Evolutionary conservation across 2,329 filamentous ascomycete genomes (phyloP), one percentile per base, ranked within the genome.

Genomic region (Fusarium veterinarium): DNA sequence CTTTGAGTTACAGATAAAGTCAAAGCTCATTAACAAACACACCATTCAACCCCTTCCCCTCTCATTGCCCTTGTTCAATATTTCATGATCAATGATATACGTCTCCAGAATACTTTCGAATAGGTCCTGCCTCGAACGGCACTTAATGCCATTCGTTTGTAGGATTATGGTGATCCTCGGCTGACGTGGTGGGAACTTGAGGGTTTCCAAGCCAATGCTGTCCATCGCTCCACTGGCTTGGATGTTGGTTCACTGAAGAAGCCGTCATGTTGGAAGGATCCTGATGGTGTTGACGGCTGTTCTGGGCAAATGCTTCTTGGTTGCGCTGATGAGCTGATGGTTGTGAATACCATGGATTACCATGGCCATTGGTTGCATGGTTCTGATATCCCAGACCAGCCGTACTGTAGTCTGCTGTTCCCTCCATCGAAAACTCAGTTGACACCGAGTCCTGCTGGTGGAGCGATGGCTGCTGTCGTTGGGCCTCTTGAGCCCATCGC

Each of bases 401-500:
- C 23, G 63, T 30, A 44, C 52, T 64, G 13, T 48, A 37, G 20
- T 64, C 49, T 23, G 42, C 40, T 28, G 62, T 42, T 30, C 38
- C 42, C 14, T 45, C 55, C 55, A 57, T 51, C 20, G 55, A 57
- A 41, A 37, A 52, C 7, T 60, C 63, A 33, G 67, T 33, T 19
- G 67, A 57, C 12, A 44, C 40, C 3, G 63, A 58, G 20, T 68
- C 64, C 17, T 61, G 52, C 20, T 53, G 49, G 8, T 48, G 23
- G 25, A 52, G 37, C 16, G 57, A 56, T 31, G 38, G 31, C 37
- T 62, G 48, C n/a, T 67, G 67, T 20, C 57, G 48, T 31, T 68
- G 42, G 12, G 57, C 62, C 44, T 65, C 58, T 44, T 51, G 57
- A n/a, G 58, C 51, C 75, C 75, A 76, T n/a, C 75, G 69, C 35